phyloP scores from a whole-genome alignment of 2,329 filamentous ascomycete genomes.

The Blumeria graminis region DNA sequence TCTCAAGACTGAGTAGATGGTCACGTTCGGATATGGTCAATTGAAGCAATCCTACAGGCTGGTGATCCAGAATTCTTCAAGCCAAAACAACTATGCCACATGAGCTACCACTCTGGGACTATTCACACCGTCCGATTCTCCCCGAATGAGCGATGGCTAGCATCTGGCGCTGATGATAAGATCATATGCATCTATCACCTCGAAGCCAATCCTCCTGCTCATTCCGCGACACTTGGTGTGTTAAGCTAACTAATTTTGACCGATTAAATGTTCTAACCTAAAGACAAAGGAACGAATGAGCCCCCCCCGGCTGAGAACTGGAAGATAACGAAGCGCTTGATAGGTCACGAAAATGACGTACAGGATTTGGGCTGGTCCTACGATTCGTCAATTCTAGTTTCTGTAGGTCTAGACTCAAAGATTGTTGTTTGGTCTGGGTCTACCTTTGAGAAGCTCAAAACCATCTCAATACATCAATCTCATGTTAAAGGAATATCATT shows the following conservation, averaged over 20 bases:
- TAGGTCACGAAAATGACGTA: slow-evolving; percentile 95
- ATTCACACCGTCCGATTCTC: slow-evolving; percentile 96
- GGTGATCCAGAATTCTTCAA: slow-evolving; percentile 44
- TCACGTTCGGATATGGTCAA: slow-evolving; percentile 94
- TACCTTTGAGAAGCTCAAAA: slow-evolving; percentile 95
- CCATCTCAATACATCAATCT: slow-evolving; percentile 74
- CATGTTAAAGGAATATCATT: slow-evolving; percentile 98
- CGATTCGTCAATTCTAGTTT: slow-evolving; percentile 87
- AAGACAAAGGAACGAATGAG: slow-evolving; percentile 43
- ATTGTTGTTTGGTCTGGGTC: slow-evolving; percentile 96
- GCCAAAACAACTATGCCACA: slow-evolving; percentile 84
- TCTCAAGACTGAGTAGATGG: slow-evolving; percentile 34
- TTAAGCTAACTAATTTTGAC: slow-evolving; percentile 4
- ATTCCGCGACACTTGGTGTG: slow-evolving; percentile 57
- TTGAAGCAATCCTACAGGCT: slow-evolving; percentile 71
- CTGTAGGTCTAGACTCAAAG: slow-evolving; percentile 90
- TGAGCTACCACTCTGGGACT: slow-evolving; percentile 94
- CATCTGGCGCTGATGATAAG: slow-evolving; percentile 94
- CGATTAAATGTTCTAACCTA: background rate
- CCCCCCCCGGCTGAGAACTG: slow-evolving; percentile 89
- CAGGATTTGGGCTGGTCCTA: slow-evolving; percentile 94
- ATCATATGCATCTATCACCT: slow-evolving; percentile 94
- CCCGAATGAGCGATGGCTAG: slow-evolving; percentile 79
- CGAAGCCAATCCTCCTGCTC: slow-evolving; percentile 49
- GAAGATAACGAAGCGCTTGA: slow-evolving; percentile 80